These are phyloP conservation scores for Leccinum fibrillosum DNA, from an alignment of 768 basidiomycete species.

Conservation along the genomic window DNA sequence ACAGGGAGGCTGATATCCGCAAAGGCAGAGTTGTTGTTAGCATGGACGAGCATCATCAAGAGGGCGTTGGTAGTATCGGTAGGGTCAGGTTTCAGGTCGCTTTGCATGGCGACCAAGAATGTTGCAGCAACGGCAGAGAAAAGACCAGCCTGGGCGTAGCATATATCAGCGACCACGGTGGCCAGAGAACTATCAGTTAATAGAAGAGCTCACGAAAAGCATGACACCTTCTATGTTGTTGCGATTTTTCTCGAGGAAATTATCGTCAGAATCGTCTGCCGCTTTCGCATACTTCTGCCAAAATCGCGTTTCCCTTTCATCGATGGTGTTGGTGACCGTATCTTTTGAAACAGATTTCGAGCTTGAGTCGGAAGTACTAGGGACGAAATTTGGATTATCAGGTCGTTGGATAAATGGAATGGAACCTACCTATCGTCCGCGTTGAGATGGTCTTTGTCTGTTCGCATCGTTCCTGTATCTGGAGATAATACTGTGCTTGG, in stretches of 20 bases:
- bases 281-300: not conserved
- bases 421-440: not conserved
- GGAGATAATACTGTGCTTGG: not conserved
- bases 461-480: not conserved
- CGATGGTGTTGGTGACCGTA: not conserved
- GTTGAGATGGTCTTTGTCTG: not conserved
- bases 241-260: not conserved
- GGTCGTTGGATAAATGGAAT: not conserved
- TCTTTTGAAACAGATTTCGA: not conserved
- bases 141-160: constrained; percentile 34
- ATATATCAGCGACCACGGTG: not conserved
- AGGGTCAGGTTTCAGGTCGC: too few species aligned
- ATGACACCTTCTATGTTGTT: constrained; percentile 1
- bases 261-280: not conserved
- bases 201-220: not conserved
- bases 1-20: too few species aligned
- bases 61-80: too few species aligned
- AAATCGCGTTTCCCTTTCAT: not conserved
- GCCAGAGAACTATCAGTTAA: not conserved
- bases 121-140: constrained; percentile 30
- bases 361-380: not conserved
- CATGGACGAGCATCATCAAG: too few species aligned
- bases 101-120: too few species aligned
- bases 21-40: too few species aligned
- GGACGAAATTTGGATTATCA: not conserved